Percentiles rank a stretch among this genome's conserved stretches.
These are phyloP conservation scores for Intubia oerlemansii DNA, from an alignment of 2,329 filamentous ascomycete genomes.

Conservation along the genomic window DNA sequence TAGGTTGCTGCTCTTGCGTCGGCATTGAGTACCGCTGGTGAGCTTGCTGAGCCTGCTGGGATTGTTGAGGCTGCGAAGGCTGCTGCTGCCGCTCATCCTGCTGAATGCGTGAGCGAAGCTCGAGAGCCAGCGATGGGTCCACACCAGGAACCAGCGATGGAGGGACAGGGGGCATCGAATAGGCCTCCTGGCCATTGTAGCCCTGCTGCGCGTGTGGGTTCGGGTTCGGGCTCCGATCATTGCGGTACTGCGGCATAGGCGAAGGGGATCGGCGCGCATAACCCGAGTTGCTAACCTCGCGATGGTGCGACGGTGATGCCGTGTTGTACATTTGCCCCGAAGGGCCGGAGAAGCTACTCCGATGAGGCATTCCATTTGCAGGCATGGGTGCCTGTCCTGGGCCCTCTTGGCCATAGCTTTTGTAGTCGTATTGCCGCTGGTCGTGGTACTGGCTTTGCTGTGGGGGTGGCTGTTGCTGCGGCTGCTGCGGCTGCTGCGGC, in stretches of 20 bases:
- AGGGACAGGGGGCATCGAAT: constrained; percentile 27
- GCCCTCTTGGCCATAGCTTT: too few species aligned
- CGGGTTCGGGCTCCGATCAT: constrained; percentile 1
- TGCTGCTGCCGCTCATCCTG: constrained; percentile 23
- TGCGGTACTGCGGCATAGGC: constrained; percentile 1
- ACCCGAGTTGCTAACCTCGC: constrained; percentile 2
- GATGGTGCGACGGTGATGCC: constrained; percentile 4
- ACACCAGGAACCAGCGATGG: constrained; percentile 38
- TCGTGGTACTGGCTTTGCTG: too few species aligned
- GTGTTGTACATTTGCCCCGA: constrained; percentile 12
- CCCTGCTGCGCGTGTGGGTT: too few species aligned
- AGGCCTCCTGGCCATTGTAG: constrained; percentile 14
- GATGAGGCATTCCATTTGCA: too few species aligned
- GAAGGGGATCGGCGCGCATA: constrained; percentile 4
- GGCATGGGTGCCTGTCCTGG: too few species aligned
- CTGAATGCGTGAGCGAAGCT: constrained; percentile 35
- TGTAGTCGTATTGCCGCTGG: too few species aligned
- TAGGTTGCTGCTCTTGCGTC: constrained; percentile 2
- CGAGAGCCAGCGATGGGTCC: constrained; percentile 31
- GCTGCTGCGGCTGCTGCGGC: too few species aligned
- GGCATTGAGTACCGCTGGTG: constrained; percentile 21
- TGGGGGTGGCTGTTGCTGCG: too few species aligned
- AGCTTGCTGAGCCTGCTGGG: too few species aligned
- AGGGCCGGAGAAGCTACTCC: constrained; percentile 10
- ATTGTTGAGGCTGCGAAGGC: too few species aligned